Base-by-base conservation (phyloP, 108 stramenopile genomes). In the Fragilariopsis cylindrus region DNA sequence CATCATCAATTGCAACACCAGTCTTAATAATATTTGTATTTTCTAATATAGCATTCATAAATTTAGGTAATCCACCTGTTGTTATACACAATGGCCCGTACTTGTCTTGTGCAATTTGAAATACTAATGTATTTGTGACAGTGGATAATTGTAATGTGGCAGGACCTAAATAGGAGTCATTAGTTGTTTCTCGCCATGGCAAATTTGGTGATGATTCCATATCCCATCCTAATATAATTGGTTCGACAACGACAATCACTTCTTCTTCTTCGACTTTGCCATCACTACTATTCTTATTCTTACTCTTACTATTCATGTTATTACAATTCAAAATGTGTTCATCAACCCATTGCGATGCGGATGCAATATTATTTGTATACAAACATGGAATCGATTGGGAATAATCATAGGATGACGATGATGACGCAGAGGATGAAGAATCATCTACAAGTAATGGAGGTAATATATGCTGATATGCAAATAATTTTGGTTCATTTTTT, bases 1-100 rank as follows among this genome's bases (percentile, higher is more conserved):
- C 86, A 50, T 87, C 84, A 58, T 87, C 84, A 52, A 87, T 84
- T 2, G 72, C 75, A n/a, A 80, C 80, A 18, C 86, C 82, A 16
- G 73, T 79, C 53, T 80, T 82, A 52, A 87, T 70, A 3, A 87
- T 75, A 18, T 57, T 63, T 13, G 66, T 68, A 55, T 62, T 49
- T 52, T 87, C 83, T 1, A 13, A 4, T 3, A 68, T 39, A 15
- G 46, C 16, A 16, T 48, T 39, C 18, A 50, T 47, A 15, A 68
- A 3, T 50, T 39, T 50, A 1, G 13, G n/a, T 46, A 53, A 53
- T 13, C 81, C 73, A 9, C 62, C 62, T n/a, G 42, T 43, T 50
- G 81, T 40, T 15, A 66, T 75, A 19, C 48, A 49, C 41, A 84
- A 71, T 46, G 81, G 80, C 19, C 67, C 67, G 9, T 11, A 5